Conservation (phyloP, 2,329 filamentous ascomycete species). For the Aspergillus sp. region DNA sequence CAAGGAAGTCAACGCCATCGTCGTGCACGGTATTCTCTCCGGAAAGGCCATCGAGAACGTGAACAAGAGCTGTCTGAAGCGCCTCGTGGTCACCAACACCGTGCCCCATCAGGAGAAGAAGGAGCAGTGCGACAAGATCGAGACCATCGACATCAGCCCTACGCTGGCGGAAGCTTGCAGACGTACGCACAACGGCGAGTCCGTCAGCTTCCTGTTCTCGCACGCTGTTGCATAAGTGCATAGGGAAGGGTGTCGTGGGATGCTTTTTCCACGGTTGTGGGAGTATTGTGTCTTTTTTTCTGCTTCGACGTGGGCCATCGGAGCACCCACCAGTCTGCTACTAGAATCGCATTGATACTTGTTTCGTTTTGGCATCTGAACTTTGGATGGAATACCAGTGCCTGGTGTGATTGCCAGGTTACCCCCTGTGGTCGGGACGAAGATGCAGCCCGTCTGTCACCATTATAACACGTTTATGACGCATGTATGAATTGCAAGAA, state of each 20-base stretch:
- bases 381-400: not conserved
- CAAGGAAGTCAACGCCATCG: constrained; percentile 85
- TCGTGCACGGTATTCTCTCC: constrained; percentile 89
- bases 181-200: constrained; percentile 52
- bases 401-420: not conserved
- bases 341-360: too few relatives aligned
- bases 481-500: constrained; percentile 11
- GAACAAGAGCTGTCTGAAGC: constrained; percentile 72
- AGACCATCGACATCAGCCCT: constrained; percentile 88
- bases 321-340: too few relatives aligned
- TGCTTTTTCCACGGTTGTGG: too few relatives aligned
- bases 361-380: too few relatives aligned
- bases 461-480: constrained; percentile 12
- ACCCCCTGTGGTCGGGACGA: not conserved
- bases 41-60: constrained; percentile 84
- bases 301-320: too few relatives aligned
- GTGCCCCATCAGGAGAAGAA: constrained; percentile 80
- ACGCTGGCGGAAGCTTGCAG: constrained; percentile 58
- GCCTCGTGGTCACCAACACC: constrained; percentile 88
- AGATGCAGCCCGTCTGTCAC: not conserved
- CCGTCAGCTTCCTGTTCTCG: constrained; percentile 52
- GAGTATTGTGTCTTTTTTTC: too few relatives aligned
- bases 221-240: constrained; percentile 41
- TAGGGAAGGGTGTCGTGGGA: not conserved
- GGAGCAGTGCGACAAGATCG: constrained; percentile 72